These are phyloP conservation scores for Sporothrix euskadiensis DNA, from an alignment of 2,329 filamentous ascomycete genomes.

Conservation along the genomic window DNA sequence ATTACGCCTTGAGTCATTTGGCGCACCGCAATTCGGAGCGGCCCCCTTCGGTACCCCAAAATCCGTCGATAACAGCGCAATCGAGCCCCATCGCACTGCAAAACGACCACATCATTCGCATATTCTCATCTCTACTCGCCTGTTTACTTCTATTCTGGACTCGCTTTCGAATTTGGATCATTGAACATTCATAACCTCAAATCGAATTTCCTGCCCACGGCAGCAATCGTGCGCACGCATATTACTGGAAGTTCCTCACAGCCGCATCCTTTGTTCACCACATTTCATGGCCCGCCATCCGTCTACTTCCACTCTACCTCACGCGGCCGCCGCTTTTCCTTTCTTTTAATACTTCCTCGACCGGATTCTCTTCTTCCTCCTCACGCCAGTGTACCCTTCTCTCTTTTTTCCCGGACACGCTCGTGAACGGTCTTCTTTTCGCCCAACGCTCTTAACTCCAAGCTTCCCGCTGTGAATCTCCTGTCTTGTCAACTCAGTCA, in stretches of 20 bases:
- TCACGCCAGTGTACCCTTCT: too few relatives aligned
- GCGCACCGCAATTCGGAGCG: neutral
- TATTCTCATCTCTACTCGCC: neutral
- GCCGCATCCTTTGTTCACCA: neutral
- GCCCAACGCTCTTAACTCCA: neutral
- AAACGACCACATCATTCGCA: neutral
- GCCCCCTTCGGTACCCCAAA: slow-evolving; percentile 11
- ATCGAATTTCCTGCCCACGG: neutral
- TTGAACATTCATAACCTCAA: neutral
- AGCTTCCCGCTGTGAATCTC: neutral
- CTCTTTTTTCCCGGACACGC: neutral
- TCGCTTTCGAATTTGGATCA: neutral
- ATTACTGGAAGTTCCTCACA: too few relatives aligned
- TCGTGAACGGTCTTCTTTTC: neutral
- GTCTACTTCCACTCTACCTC: neutral
- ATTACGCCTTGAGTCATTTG: neutral
- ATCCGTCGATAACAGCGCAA: neutral
- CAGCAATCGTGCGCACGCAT: neutral
- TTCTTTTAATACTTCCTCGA: neutral
- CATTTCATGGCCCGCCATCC: slow-evolving; percentile 13
- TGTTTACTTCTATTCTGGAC: neutral
- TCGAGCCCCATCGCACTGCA: neutral
- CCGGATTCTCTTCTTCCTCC: neutral
- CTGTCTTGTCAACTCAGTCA: neutral
- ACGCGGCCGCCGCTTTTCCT: neutral